Base-by-base conservation (phyloP, 202 grass and related monocot species). In the Saccharum hybrid region DNA sequence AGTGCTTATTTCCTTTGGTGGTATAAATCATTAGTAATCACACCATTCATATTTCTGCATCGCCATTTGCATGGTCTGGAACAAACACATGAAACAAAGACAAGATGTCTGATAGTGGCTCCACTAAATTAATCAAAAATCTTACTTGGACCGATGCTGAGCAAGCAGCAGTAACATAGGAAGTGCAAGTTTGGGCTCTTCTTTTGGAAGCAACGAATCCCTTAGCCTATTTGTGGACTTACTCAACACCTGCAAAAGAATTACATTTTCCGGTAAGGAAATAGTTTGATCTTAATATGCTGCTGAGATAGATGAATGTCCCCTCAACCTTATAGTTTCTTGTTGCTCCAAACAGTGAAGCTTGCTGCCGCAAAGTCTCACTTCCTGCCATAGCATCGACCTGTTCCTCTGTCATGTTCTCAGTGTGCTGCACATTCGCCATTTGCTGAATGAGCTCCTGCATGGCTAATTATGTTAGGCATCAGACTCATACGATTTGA, bases 361-460 rank as follows among this genome's bases (percentile, higher is more conserved):
- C 83, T 84, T 99, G 96, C 71, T 92, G 90, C 42, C 93, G 79
- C 82, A 99, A 86, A 4, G 93, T 99, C 69, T 94, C 96, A 82
- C 96, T 94, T 54, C 96, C 96, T 80, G 96, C 90, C 96, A 94
- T 96, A 86, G 93, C 93, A 77, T 96, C 91, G 45, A 99, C 91
- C 84, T 99, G 96, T 75, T 99, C 96, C 81, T 96, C 96, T 7
- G 96, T 99, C 90, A 99, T 92, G 82, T 99, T 99, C 85, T 99
- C 93, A 2, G 96, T 99, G 76, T 92, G 94, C 49, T 99, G 96
- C 71, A 99, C 93, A 90, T 96, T 99, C 28, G 93, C 96, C 96
- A 99, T 96, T 92, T 99, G 93, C 84, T 96, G 93, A 90, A 99
- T 94, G 72, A 99, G 88, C 68, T 99, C 93, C 96, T 98, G 89